phyloP scores from a whole-genome alignment of 805 yeast genomes.

The Yueomyces sinensis region DNA sequence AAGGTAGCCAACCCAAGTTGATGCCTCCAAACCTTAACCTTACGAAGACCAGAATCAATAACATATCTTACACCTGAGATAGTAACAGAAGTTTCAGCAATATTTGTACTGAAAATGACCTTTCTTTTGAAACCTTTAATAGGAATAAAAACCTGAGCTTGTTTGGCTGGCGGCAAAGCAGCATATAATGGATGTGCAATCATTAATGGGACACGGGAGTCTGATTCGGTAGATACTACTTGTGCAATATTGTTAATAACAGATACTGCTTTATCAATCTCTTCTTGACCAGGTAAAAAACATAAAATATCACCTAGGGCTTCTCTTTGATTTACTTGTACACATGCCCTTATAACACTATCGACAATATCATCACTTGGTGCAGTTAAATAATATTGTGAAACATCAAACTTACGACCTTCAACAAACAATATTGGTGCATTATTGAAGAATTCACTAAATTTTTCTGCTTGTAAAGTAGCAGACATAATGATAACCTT shows the following conservation, averaged over 20 bases:
- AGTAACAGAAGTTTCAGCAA: slow-evolving; percentile 96
- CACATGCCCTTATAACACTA: slow-evolving; percentile 54
- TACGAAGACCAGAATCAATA: slow-evolving; percentile 82
- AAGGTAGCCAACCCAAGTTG: slow-evolving; percentile 86
- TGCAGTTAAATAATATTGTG: slow-evolving; percentile 46
- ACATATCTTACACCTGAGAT: slow-evolving; percentile 91
- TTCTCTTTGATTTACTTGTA: slow-evolving; percentile 70
- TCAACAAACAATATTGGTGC: slow-evolving; percentile 82
- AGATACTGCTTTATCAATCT: slow-evolving; percentile 73
- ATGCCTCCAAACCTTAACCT: slow-evolving; percentile 91
- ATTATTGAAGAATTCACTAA: slow-evolving; percentile 59
- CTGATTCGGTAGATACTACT: slow-evolving; percentile 38
- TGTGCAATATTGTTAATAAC: slow-evolving; percentile 49
- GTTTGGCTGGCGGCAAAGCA: slow-evolving; percentile 77
- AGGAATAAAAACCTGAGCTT: slow-evolving; percentile 63
- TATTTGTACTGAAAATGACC: slow-evolving; percentile 83
- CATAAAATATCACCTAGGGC: slow-evolving; percentile 80
- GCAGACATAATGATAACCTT: slow-evolving; percentile 89
- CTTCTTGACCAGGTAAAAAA: slow-evolving; percentile 94
- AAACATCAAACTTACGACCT: slow-evolving; percentile 82
- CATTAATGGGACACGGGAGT: slow-evolving; percentile 48
- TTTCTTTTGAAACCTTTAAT: slow-evolving; percentile 60
- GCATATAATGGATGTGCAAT: slow-evolving; percentile 85
- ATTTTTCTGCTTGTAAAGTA: slow-evolving; percentile 76
- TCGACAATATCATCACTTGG: slow-evolving; percentile 79